Evolutionary conservation across 768 basidiomycete genomes (phyloP).

Genomic region (Phanerochaete carnosa): DNA sequence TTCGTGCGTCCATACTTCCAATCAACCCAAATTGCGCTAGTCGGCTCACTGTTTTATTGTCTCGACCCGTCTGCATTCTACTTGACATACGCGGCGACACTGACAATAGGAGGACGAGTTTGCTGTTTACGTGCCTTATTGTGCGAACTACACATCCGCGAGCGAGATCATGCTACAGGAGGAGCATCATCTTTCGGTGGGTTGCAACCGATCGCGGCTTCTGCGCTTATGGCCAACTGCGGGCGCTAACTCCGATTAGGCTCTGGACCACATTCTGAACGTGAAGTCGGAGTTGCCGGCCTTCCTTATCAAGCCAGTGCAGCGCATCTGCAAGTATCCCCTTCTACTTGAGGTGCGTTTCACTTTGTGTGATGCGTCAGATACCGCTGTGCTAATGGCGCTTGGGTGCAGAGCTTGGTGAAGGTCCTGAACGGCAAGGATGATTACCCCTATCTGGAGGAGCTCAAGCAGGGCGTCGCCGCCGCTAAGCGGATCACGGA

Average conservation of each 20-base stretch:
- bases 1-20: slow-evolving; percentile 53
- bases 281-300: slow-evolving; percentile 91
- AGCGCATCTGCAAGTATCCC: slow-evolving; percentile 98
- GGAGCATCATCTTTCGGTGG: slow-evolving; percentile 81
- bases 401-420: slow-evolving; percentile 55
- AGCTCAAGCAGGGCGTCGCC: slow-evolving; percentile 79
- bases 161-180: slow-evolving; percentile 45
- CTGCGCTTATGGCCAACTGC: slow-evolving; percentile 1
- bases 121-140: slow-evolving; percentile 94
- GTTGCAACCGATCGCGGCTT: slow-evolving; percentile 27
- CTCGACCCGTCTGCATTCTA: slow-evolving; percentile 25
- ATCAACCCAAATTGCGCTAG: slow-evolving; percentile 30
- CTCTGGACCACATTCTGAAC: slow-evolving; percentile 81
- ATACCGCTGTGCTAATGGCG: neutral
- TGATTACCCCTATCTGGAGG: slow-evolving; percentile 68
- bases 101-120: slow-evolving; percentile 92
- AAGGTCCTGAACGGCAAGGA: slow-evolving; percentile 62
- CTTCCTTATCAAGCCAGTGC: slow-evolving; percentile 98
- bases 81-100: slow-evolving; percentile 18
- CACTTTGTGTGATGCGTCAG: neutral
- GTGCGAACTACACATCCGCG: slow-evolving; percentile 54
- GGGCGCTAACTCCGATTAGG: slow-evolving; percentile 27
- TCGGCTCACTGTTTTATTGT: slow-evolving; percentile 38
- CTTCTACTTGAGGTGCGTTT: slow-evolving; percentile 81
- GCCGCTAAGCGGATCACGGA: slow-evolving; percentile 92